Evolutionary conservation across 1,284 basidiomycete genomes (phyloP).

Genomic region (Cutaneotrichosporon spelunceum): DNA sequence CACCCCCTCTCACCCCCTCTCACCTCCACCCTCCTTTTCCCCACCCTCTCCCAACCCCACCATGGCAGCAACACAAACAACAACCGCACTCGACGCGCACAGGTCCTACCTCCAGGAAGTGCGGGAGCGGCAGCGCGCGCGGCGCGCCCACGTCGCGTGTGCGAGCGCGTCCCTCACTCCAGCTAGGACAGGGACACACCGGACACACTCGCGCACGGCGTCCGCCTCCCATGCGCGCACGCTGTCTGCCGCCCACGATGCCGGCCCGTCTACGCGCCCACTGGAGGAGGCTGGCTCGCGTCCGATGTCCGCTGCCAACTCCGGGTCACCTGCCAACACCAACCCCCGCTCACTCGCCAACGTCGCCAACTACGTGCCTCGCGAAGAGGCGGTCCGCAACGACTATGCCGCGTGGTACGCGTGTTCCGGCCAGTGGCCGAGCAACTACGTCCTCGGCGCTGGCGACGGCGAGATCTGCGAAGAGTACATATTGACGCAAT

Average conservation of each 20-base stretch:
- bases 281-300: too few species aligned
- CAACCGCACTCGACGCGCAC: constrained; percentile 54
- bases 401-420: constrained; percentile 91
- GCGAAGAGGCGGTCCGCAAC: constrained; percentile 91
- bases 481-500: too few species aligned
- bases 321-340: constrained; percentile 1
- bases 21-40: neutral
- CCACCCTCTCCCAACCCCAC: neutral
- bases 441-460: constrained; percentile 83
- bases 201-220: constrained; percentile 50
- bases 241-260: constrained; percentile 47
- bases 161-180: constrained; percentile 47
- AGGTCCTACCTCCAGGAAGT: constrained; percentile 53
- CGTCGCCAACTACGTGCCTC: constrained; percentile 68
- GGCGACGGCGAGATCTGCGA: constrained; percentile 81
- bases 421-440: constrained; percentile 82
- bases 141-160: constrained; percentile 48
- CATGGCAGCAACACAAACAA: neutral
- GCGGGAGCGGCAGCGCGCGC: constrained; percentile 53
- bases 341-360: constrained; percentile 17
- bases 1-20: too few species aligned
- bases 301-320: neutral
- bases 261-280: neutral
- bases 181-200: too few species aligned
- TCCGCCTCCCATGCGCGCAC: too few species aligned